Evolutionary conservation across 257 asterid genomes (phyloP).

Genomic region (Henckelia pumila): DNA sequence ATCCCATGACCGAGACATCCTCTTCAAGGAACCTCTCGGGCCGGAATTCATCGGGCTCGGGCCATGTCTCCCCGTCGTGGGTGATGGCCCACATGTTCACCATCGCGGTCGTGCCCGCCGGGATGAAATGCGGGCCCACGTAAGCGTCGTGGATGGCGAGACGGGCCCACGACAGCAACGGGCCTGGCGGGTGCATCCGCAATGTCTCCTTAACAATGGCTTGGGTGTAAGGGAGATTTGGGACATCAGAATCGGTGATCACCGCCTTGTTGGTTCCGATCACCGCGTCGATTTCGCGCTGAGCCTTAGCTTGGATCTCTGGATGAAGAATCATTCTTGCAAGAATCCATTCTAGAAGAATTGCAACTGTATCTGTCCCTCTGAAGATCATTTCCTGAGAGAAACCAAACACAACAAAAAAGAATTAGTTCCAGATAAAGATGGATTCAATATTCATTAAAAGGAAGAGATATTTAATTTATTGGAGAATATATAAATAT

Average conservation of each 20-base stretch:
- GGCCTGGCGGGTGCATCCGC: constrained; percentile 81
- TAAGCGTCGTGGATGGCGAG: constrained; percentile 57
- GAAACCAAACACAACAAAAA: background rate
- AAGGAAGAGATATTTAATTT: background rate
- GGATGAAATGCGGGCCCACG: constrained; percentile 54
- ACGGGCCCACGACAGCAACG: constrained; percentile 88
- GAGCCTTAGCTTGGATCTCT: constrained; percentile 62
- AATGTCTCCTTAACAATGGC: constrained; percentile 79
- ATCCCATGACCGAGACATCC: constrained; percentile 59
- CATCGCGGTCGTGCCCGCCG: constrained; percentile 81
- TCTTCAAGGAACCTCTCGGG: constrained; percentile 63
- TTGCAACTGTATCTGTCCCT: constrained; percentile 80
- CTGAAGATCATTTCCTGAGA: constrained; percentile 80
- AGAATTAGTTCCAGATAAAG: constrained; percentile 9
- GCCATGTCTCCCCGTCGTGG: constrained; percentile 54
- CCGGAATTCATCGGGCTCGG: constrained; percentile 42
- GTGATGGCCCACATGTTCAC: constrained; percentile 93
- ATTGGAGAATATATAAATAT: constrained; percentile 20
- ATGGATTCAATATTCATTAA: background rate
- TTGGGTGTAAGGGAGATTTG: constrained; percentile 51
- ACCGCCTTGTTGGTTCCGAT: constrained; percentile 33
- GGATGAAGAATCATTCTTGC: constrained; percentile 90
- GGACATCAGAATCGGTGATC: constrained; percentile 53
- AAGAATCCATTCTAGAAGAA: constrained; percentile 79
- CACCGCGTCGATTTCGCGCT: constrained; percentile 45